These are phyloP conservation scores for Kwoniella sp. DNA, from an alignment of 768 basidiomycete genomes.

Conservation along the genomic window DNA sequence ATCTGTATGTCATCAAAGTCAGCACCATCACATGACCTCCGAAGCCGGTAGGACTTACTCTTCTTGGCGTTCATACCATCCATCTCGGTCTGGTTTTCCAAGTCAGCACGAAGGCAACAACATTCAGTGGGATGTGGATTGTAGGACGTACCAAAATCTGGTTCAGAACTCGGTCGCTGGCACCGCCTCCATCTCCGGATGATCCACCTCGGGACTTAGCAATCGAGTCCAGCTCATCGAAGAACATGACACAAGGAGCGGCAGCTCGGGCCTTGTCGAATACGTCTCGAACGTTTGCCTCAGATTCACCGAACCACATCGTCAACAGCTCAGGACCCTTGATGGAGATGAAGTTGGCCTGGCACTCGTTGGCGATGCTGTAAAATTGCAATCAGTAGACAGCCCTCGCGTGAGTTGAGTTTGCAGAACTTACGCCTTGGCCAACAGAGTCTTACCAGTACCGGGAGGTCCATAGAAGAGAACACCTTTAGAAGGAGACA, in stretches of 20 bases:
- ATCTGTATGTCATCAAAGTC: conserved; percentile 59
- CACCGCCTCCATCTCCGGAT: conserved; percentile 83
- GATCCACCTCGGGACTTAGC: conserved; percentile 89
- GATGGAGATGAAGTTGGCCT: conserved; percentile 99
- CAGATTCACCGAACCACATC: conserved; percentile 99
- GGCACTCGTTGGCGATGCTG: conserved; percentile 93
- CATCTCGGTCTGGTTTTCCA: conserved; percentile 69
- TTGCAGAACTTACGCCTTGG: conserved; percentile 68
- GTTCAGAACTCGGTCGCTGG: conserved; percentile 96
- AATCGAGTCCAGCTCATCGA: conserved; percentile 98
- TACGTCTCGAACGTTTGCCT: conserved; percentile 98
- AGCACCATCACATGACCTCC: background rate
- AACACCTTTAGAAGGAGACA: conserved; percentile 99
- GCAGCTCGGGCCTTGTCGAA: conserved; percentile 99
- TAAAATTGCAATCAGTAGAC: background rate
- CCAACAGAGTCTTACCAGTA: conserved; percentile 98
- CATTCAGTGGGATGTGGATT: background rate
- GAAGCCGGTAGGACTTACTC: conserved; percentile 43
- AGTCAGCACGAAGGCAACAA: conserved; percentile 9
- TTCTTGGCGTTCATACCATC: conserved; percentile 87
- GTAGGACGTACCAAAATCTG: conserved; percentile 51
- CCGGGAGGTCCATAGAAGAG: conserved; percentile 99
- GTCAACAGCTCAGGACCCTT: conserved; percentile 98
- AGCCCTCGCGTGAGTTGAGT: background rate
- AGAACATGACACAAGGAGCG: conserved; percentile 99